Evolutionary conservation across 768 basidiomycete species (phyloP).

Genomic region (Boletus speciosus): DNA sequence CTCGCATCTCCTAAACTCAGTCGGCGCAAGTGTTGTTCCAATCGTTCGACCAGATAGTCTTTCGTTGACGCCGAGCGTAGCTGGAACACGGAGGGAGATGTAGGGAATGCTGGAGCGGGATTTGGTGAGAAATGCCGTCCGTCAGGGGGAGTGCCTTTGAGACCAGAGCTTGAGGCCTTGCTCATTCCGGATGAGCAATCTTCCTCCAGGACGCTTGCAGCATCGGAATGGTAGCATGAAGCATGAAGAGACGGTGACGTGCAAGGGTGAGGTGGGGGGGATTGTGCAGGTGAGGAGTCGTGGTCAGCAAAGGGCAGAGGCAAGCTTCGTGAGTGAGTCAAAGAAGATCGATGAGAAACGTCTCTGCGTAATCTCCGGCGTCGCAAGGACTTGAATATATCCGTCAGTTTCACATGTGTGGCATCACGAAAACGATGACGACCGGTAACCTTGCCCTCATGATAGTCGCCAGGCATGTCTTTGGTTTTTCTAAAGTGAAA

Average conservation of each 20-base stretch:
- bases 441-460: slow-evolving; percentile 6
- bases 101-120: slow-evolving; percentile 2
- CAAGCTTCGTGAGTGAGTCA: slow-evolving; percentile 1
- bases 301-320: slow-evolving; percentile 3
- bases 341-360: slow-evolving; percentile 2
- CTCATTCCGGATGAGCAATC: slow-evolving; percentile 15
- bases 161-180: not conserved
- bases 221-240: slow-evolving; percentile 1
- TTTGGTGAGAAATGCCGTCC: not conserved
- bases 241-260: not conserved
- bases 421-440: slow-evolving; percentile 16
- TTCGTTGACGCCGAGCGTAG: slow-evolving; percentile 17
- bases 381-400: slow-evolving; percentile 23
- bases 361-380: slow-evolving; percentile 6
- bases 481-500: slow-evolving; percentile 13
- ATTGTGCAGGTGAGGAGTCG: slow-evolving; percentile 5
- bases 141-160: not conserved
- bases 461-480: slow-evolving; percentile 7
- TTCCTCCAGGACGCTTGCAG: slow-evolving; percentile 6
- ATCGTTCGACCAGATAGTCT: slow-evolving; percentile 19
- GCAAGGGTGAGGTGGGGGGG: not conserved
- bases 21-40: slow-evolving; percentile 20
- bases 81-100: slow-evolving; percentile 19
- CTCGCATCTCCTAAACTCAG: slow-evolving; percentile 17
- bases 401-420: slow-evolving; percentile 16